Conservation (phyloP, 2,329 filamentous ascomycete species). For the Fusarium falciforme region DNA sequence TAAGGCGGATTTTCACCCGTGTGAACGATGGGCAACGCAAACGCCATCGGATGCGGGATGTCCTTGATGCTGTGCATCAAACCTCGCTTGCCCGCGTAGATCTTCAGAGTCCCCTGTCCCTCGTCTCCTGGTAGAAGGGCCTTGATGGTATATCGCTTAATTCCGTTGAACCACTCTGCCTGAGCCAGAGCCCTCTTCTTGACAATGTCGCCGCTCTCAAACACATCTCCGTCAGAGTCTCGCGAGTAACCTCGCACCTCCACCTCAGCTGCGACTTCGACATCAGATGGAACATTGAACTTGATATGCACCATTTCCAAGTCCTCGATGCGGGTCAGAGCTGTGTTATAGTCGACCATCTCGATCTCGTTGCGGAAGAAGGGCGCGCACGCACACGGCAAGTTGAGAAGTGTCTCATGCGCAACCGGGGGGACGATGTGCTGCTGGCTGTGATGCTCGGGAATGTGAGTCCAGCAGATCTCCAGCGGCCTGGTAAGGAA, state of each 20-base stretch:
- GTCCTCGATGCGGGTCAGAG: constrained; percentile 85
- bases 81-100: constrained; percentile 94
- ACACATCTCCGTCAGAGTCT: constrained; percentile 90
- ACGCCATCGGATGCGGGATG: constrained; percentile 90
- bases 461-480: constrained; percentile 95
- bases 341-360: constrained; percentile 92
- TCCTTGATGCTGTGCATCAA: constrained; percentile 98
- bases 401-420: constrained; percentile 84
- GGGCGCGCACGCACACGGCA: constrained; percentile 86
- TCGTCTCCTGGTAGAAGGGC: constrained; percentile 92
- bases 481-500: constrained; percentile 92
- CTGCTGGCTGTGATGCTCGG: constrained; percentile 87
- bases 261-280: constrained; percentile 92
- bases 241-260: constrained; percentile 84
- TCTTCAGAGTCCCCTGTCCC: constrained; percentile 85
- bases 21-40: constrained; percentile 90
- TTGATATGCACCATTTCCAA: constrained; percentile 93
- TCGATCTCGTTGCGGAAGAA: constrained; percentile 87
- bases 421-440: constrained; percentile 91
- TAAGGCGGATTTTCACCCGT: constrained; percentile 93
- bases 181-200: constrained; percentile 90
- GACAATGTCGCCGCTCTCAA: constrained; percentile 89
- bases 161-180: constrained; percentile 87
- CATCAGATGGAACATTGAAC: constrained; percentile 86
- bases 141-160: constrained; percentile 94